Base-by-base conservation (phyloP, 2,329 filamentous ascomycete genomes). In the Grosmannia penicillata region DNA sequence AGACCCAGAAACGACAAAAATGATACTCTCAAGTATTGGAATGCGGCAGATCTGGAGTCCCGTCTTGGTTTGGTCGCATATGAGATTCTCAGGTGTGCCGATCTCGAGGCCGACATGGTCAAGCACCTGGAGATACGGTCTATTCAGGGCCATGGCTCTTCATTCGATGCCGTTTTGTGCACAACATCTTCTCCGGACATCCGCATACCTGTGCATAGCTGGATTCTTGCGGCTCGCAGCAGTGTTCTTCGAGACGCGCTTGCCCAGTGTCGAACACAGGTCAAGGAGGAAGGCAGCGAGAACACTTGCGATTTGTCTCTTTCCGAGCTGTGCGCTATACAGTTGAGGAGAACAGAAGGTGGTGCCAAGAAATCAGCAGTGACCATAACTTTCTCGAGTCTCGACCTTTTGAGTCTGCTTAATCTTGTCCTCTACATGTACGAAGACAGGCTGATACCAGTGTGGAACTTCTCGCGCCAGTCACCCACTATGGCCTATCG, bases 391-490 rank as follows among this genome's bases (percentile, higher is more conserved):
- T 78, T 96, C 37, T 61, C 73, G 17, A 58, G 73, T 2, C 51
- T 89, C 11, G 86, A 95, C 52, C 67, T 91, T 27, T 64, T 93
- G 25, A 80, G 84, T 1, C 53, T 95, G 7, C 61, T 94, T 40
- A 89, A 94, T 48, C 49, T 96, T 9, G 72, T 81, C 1, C 63
- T 89, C 9, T 95, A 84, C 50, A 53, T 80, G 8, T 96, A 96
- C 54, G 78, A 77, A 6, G 91, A 96, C 52, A 66, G 65, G 4
- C 61, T 87, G 14, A 67, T 94, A 24, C 84, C 91, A 42, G 81
- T 87, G 15, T 96, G 91, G 91, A 82, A 87, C 47, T 78, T 81
- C 45, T 78, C 78, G 5, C 73, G 70, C 7, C 71, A 77, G 44
- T 70, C 74, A 17, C 72, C 77, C 3, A 61, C 72, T 10, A 63